Conservation (phyloP, 2,329 filamentous ascomycete species). For the Fusarium nodosum region DNA sequence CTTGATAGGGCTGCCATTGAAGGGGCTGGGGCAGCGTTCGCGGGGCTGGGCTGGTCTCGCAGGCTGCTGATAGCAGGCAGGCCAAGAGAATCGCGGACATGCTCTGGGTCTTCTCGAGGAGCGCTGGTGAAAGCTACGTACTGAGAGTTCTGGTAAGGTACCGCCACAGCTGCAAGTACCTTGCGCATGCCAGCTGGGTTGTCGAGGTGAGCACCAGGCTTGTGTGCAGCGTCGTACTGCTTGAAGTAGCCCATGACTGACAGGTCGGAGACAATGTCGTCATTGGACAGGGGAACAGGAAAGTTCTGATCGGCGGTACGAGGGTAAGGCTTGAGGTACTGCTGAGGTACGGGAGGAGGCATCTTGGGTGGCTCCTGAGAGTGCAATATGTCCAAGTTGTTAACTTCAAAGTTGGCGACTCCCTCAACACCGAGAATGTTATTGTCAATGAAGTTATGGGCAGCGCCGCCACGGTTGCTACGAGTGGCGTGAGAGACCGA, state of each 20-base stretch:
- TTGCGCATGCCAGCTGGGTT: constrained; percentile 66
- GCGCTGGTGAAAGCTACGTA: constrained; percentile 64
- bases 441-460: constrained; percentile 69
- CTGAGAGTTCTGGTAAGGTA: constrained; percentile 61
- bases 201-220: constrained; percentile 69
- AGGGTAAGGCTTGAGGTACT: constrained; percentile 70
- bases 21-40: constrained; percentile 41
- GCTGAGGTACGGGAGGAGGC: constrained; percentile 68
- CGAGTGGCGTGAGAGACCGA: constrained; percentile 74
- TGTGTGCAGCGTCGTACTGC: constrained; percentile 67
- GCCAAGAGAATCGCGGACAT: constrained; percentile 64
- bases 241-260: constrained; percentile 70
- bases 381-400: constrained; percentile 69
- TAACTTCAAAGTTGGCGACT: constrained; percentile 69
- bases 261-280: constrained; percentile 68
- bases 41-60: constrained; percentile 58
- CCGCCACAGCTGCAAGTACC: constrained; percentile 68
- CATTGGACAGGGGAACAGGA: constrained; percentile 63
- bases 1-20: constrained; percentile 50
- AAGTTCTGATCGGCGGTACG: constrained; percentile 69
- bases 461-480: constrained; percentile 68
- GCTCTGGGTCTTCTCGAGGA: constrained; percentile 63
- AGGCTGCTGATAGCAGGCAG: constrained; percentile 60
- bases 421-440: constrained; percentile 72
- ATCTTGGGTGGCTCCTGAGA: constrained; percentile 69